Percentiles rank a stretch among this genome's conserved stretches.
Evolutionary conservation across 768 basidiomycete genomes (phyloP).

Genomic region (Pleurotus tuoliensis): DNA sequence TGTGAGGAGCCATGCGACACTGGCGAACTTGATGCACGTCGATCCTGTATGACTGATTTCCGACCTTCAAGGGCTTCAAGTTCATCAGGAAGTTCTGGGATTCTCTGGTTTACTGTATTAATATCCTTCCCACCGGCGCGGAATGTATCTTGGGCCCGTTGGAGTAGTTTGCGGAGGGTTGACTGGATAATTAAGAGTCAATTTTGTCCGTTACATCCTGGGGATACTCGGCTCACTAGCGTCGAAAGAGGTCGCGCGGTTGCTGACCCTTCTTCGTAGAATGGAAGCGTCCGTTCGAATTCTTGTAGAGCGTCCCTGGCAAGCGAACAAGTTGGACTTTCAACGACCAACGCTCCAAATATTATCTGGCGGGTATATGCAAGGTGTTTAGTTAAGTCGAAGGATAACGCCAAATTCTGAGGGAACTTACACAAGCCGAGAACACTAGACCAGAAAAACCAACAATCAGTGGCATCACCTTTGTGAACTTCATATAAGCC

Average conservation of each 20-base stretch:
- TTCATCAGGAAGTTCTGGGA: constrained; percentile 22
- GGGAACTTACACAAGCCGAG: constrained; percentile 41
- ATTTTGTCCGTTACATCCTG: background rate
- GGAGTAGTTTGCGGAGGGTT: constrained; percentile 32
- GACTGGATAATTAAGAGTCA: constrained; percentile 18
- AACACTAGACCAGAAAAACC: constrained; percentile 53
- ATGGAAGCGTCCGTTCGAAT: constrained; percentile 30
- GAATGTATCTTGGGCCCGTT: constrained; percentile 29
- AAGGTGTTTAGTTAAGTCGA: background rate
- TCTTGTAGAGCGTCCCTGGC: constrained; percentile 34
- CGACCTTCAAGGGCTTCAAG: constrained; percentile 35
- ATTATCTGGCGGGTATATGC: constrained; percentile 28
- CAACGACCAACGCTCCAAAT: constrained; percentile 41
- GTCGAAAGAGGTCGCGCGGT: constrained; percentile 32
- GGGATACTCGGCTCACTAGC: constrained; percentile 23
- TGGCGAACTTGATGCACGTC: constrained; percentile 26
- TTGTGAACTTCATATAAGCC: constrained; percentile 34
- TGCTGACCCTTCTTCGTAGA: constrained; percentile 40
- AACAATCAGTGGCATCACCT: constrained; percentile 26
- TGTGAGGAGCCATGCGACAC: constrained; percentile 3
- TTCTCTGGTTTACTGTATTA: background rate
- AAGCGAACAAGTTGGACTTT: constrained; percentile 40
- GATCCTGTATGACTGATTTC: constrained; percentile 28
- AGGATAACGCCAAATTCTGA: background rate
- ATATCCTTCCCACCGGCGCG: constrained; percentile 18